A percentile compares a stretch with the other conserved stretches of the same genome.
phyloP scores from a whole-genome alignment of 2,329 filamentous ascomycete genomes.

The Cytospora leucostoma region DNA sequence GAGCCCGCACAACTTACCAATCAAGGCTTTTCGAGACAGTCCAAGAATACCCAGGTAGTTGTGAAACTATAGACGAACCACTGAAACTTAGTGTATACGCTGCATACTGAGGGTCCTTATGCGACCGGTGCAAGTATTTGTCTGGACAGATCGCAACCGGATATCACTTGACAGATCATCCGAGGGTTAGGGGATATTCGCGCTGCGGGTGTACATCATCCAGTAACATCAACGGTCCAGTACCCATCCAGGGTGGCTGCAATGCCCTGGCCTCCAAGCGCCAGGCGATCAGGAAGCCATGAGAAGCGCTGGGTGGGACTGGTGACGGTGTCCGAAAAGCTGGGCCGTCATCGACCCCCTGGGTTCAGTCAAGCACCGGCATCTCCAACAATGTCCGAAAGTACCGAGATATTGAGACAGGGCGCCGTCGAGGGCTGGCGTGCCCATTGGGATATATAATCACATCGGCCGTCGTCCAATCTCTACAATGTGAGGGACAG shows the following conservation, averaged over 20 bases:
- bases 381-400: constrained; percentile 27
- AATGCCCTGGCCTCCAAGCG: background rate
- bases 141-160: too few species aligned
- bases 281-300: background rate
- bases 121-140: too few species aligned
- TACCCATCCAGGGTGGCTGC: background rate
- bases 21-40: too few species aligned
- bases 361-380: constrained; percentile 14
- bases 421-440: background rate
- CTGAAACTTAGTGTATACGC: too few species aligned
- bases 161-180: too few species aligned
- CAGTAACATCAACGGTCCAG: too few species aligned
- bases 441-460: constrained; percentile 18
- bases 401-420: constrained; percentile 3
- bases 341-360: background rate
- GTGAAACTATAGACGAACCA: too few species aligned
- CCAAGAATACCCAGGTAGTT: too few species aligned
- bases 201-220: too few species aligned
- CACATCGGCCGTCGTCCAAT: background rate
- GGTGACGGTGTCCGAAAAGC: constrained; percentile 17
- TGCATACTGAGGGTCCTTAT: too few species aligned
- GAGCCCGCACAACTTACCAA: too few species aligned
- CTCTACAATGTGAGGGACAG: background rate
- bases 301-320: constrained; percentile 5
- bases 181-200: too few species aligned